Evolutionary conservation across 129 eudicot species (phyloP).

Genomic region (Pseudognaphalium luteoalbum): DNA sequence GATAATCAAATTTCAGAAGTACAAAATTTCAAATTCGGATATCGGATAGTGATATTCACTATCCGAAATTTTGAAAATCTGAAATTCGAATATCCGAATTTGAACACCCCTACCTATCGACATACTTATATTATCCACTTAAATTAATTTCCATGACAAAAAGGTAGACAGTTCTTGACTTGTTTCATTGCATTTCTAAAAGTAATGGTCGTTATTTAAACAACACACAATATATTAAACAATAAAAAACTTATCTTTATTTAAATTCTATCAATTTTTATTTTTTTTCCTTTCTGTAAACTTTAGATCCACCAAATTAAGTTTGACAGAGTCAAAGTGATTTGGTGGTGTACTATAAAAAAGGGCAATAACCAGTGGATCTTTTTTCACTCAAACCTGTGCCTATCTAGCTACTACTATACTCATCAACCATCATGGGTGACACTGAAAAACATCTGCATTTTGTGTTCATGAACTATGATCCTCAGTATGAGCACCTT

Average conservation of each 20-base stretch:
- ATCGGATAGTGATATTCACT: too few relatives aligned
- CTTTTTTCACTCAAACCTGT: constrained; percentile 24
- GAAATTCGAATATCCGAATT: too few relatives aligned
- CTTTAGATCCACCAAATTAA: constrained; percentile 5
- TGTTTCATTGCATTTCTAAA: too few relatives aligned
- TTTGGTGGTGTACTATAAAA: constrained; percentile 29
- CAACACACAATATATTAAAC: not conserved
- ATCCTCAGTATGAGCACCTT: constrained; percentile 92
- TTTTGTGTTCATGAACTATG: constrained; percentile 91
- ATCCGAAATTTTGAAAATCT: too few relatives aligned
- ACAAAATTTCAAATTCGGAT: too few relatives aligned
- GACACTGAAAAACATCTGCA: constrained; percentile 42
- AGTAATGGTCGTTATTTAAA: not conserved
- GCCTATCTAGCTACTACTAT: not conserved
- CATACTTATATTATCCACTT: too few relatives aligned
- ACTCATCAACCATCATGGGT: constrained; percentile 19
- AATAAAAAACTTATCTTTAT: not conserved
- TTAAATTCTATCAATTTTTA: not conserved
- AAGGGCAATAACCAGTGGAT: constrained; percentile 30
- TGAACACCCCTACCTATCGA: too few relatives aligned
- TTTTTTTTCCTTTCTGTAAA: not conserved
- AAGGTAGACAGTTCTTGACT: too few relatives aligned
- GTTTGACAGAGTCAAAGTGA: constrained; percentile 32
- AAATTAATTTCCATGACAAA: too few relatives aligned
- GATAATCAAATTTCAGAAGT: too few relatives aligned